Percentiles rank a stretch among this genome's conserved stretches.
Conservation (phyloP, 2,329 filamentous ascomycete genomes). For the Aspergillus pseudoglaucus region DNA sequence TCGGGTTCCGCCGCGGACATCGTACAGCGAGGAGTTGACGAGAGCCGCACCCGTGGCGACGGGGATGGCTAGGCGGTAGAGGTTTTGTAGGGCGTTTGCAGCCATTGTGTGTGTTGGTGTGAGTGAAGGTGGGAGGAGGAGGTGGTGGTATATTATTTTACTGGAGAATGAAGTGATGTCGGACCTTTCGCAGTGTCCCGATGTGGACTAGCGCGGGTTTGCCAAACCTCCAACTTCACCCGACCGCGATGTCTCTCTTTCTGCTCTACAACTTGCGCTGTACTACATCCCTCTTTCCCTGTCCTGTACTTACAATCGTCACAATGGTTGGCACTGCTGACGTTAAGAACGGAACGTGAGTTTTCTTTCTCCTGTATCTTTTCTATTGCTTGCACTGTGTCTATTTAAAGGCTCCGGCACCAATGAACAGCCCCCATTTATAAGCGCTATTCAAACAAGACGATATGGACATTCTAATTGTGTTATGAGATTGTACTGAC, state of each 20-base stretch:
- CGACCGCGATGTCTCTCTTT: conserved; percentile 20
- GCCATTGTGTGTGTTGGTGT: conserved; percentile 39
- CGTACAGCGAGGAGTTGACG: conserved; percentile 79
- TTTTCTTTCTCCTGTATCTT: conserved; percentile 6
- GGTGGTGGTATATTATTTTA: not conserved
- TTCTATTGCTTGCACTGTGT: no score
- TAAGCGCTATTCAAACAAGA: no score
- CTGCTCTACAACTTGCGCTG: conserved; percentile 9
- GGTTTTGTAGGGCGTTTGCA: conserved; percentile 28
- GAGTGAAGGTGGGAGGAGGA: not conserved
- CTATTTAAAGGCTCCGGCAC: no score
- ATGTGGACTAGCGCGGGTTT: conserved; percentile 31
- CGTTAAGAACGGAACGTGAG: conserved; percentile 41
- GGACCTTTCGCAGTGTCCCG: conserved; percentile 27
- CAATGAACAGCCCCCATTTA: no score
- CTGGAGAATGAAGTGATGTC: conserved; percentile 23
- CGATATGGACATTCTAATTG: no score
- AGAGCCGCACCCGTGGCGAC: conserved; percentile 61
- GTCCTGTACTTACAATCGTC: conserved; percentile 13
- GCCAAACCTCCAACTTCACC: conserved; percentile 25
- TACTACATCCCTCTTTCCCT: conserved; percentile 9
- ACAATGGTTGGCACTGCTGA: conserved; percentile 36
- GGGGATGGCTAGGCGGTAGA: conserved; percentile 57
- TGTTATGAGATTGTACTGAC: not conserved
- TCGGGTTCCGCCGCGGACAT: conserved; percentile 88